These are phyloP conservation scores for Salix caprea DNA, from an alignment of 345 rosid species.

Conservation along the genomic window DNA sequence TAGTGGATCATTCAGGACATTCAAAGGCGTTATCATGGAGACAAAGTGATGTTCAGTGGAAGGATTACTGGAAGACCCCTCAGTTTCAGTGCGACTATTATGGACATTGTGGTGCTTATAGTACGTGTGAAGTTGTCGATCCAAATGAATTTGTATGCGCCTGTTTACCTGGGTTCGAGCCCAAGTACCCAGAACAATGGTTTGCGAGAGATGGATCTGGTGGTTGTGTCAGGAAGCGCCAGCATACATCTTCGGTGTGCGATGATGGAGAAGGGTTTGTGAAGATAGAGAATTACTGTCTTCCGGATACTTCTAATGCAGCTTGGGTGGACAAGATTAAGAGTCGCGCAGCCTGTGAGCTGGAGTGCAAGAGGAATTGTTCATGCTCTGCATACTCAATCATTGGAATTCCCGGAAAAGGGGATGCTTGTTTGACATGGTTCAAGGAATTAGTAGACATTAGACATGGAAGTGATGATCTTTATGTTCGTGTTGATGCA, in stretches of 20 bases:
- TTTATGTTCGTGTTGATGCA: constrained; percentile 11
- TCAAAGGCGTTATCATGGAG: neutral
- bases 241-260: neutral
- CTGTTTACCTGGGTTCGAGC: constrained; percentile 8
- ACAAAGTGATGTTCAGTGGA: no score
- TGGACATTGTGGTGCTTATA: neutral
- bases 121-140: neutral
- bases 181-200: neutral
- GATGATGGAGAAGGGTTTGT: neutral
- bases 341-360: neutral
- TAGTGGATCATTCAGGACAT: no score
- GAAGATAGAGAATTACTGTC: neutral
- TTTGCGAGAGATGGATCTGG: neutral
- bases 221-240: constrained; percentile 5
- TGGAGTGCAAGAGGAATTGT: constrained; percentile 1
- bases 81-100: no score
- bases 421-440: constrained; percentile 10
- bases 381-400: constrained; percentile 7
- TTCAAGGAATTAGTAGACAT: neutral
- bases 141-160: neutral
- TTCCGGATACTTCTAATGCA: neutral
- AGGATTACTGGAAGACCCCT: no score
- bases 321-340: neutral
- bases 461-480: constrained; percentile 7
- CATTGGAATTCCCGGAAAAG: constrained; percentile 4